These are phyloP conservation scores for Glomus cerebriforme DNA, from an alignment of 192 early-diverging fungal species.

Conservation along the genomic window DNA sequence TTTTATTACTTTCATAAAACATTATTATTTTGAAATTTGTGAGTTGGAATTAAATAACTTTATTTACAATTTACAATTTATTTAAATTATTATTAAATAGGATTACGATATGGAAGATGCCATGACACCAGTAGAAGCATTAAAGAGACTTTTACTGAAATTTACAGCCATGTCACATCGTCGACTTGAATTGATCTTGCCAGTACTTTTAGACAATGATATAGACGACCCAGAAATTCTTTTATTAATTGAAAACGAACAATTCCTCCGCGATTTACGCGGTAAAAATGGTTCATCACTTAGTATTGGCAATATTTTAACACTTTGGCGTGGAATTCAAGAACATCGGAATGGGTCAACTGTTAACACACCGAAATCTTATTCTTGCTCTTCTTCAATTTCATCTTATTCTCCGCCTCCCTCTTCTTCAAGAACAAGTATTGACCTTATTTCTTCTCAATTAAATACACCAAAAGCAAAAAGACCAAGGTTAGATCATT, in stretches of 20 bases:
- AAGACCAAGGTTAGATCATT: neutral
- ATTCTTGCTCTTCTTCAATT: conserved; percentile 20
- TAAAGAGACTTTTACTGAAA: conserved; percentile 30
- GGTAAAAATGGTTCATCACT: conserved; percentile 33
- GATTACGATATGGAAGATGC: conserved; percentile 29
- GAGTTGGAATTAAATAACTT: neutral
- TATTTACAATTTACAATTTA: neutral
- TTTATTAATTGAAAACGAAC: conserved; percentile 31
- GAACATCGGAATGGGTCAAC: conserved; percentile 18
- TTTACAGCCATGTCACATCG: conserved; percentile 29
- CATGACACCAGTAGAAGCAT: conserved; percentile 15
- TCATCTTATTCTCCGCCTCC: conserved; percentile 30
- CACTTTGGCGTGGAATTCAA: conserved; percentile 34
- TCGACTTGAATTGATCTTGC: conserved; percentile 23
- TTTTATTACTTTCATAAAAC: too few species aligned
- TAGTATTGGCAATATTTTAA: conserved; percentile 22
- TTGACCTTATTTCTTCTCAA: neutral
- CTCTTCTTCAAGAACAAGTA: neutral
- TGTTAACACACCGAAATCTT: conserved; percentile 31
- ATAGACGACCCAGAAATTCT: conserved; percentile 35
- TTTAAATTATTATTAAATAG: neutral
- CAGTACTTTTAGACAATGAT: conserved; percentile 31
- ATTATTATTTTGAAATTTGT: too few species aligned
- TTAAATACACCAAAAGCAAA: conserved; percentile 6
- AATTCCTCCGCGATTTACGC: conserved; percentile 27